phyloP scores from a whole-genome alignment of 2,329 filamentous ascomycete genomes.

The Penicillium sp. region DNA sequence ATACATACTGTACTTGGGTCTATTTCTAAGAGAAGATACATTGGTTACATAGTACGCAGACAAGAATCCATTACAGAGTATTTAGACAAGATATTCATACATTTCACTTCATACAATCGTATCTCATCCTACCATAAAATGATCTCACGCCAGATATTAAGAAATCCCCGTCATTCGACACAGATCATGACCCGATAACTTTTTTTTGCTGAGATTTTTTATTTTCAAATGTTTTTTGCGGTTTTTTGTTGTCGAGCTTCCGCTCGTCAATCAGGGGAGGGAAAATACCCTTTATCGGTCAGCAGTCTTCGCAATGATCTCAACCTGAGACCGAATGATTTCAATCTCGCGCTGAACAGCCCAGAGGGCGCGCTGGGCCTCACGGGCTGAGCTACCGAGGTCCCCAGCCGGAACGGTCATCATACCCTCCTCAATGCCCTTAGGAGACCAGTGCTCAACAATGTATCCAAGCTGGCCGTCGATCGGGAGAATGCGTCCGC shows the following conservation, averaged over 20 bases:
- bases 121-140: not conserved
- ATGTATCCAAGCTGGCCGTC: slow-evolving; percentile 5
- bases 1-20: not conserved
- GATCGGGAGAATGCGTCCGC: slow-evolving; percentile 1
- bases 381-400: slow-evolving; percentile 1
- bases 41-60: not conserved
- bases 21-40: not conserved
- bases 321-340: not conserved
- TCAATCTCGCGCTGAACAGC: slow-evolving; percentile 11
- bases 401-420: not conserved
- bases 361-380: slow-evolving; percentile 9
- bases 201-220: not conserved
- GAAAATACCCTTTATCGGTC: not conserved
- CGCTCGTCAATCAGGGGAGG: not conserved
- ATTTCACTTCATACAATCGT: slow-evolving; percentile 3
- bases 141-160: not conserved
- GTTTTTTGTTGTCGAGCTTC: not conserved
- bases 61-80: not conserved
- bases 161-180: not conserved
- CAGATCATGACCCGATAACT: not conserved
- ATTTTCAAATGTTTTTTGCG: slow-evolving; percentile 3
- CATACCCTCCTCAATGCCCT: slow-evolving; percentile 5
- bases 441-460: slow-evolving; percentile 7
- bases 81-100: not conserved
- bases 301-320: slow-evolving; percentile 1